phyloP scores from a whole-genome alignment of 345 rosid species.

The Hibiscus tridactylites region DNA sequence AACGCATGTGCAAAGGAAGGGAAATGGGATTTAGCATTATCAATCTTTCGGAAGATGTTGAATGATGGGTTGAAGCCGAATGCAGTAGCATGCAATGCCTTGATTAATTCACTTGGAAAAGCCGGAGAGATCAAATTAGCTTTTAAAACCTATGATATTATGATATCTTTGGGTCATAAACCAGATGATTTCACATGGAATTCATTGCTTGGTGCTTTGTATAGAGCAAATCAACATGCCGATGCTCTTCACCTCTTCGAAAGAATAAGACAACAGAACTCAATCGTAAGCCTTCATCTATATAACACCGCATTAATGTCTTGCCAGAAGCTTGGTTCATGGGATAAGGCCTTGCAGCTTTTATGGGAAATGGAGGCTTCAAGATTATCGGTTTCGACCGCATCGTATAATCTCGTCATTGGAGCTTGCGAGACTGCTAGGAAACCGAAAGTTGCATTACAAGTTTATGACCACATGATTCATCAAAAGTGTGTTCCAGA shows the following conservation, averaged over 20 bases:
- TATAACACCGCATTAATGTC: slow-evolving; percentile 58
- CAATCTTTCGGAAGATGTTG: slow-evolving; percentile 46
- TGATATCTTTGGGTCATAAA: slow-evolving; percentile 43
- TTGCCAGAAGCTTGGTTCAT: slow-evolving; percentile 66
- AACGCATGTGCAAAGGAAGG: slow-evolving; percentile 59
- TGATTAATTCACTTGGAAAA: slow-evolving; percentile 65
- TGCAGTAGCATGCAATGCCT: slow-evolving; percentile 54
- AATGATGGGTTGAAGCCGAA: slow-evolving; percentile 44
- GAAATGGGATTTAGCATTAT: slow-evolving; percentile 48
- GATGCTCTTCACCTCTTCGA: slow-evolving; percentile 65
- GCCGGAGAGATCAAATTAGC: slow-evolving; percentile 51
- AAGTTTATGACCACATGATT: slow-evolving; percentile 67
- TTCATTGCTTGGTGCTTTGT: slow-evolving; percentile 52
- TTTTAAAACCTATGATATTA: slow-evolving; percentile 41
- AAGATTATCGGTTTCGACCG: slow-evolving; percentile 35
- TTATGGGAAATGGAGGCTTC: slow-evolving; percentile 67
- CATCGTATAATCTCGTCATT: slow-evolving; percentile 61
- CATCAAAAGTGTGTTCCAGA: slow-evolving; percentile 44
- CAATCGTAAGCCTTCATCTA: slow-evolving; percentile 37
- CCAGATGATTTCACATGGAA: slow-evolving; percentile 80
- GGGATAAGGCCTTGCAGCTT: slow-evolving; percentile 75
- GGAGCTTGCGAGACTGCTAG: slow-evolving; percentile 64
- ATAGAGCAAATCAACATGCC: slow-evolving; percentile 44
- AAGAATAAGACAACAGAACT: slow-evolving; percentile 31
- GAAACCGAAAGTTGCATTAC: slow-evolving; percentile 57